Conservation (phyloP, 495 filamentous ascomycete species). For the Evansstolkia leycettana region DNA sequence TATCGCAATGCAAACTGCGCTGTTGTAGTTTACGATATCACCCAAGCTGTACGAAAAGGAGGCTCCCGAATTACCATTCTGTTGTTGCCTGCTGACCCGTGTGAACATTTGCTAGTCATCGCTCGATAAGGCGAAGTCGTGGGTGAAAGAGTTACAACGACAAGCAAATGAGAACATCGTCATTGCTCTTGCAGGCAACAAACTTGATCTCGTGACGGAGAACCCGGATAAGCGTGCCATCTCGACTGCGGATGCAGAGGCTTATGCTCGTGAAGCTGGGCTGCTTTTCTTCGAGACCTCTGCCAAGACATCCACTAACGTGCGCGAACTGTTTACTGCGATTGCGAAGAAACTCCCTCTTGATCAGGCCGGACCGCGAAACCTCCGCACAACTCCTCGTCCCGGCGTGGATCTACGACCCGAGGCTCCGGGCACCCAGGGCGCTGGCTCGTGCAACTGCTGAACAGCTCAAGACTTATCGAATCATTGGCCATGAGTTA, state of each 20-base stretch:
- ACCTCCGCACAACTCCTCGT: conserved; percentile 60
- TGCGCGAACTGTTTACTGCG: conserved; percentile 90
- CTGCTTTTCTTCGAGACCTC: conserved; percentile 96
- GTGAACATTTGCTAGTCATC: conserved; percentile 51
- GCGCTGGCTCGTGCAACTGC: conserved; percentile 63
- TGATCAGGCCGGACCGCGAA: conserved; percentile 83
- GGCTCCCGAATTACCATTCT: background rate
- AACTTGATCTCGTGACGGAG: conserved; percentile 83
- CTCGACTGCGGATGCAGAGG: conserved; percentile 75
- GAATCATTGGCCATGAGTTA: too few relatives aligned
- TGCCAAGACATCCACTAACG: conserved; percentile 92
- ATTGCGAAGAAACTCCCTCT: conserved; percentile 96
- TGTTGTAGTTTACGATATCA: conserved; percentile 98
- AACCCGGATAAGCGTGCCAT: conserved; percentile 91
- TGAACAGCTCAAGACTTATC: conserved; percentile 20
- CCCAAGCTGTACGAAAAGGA: conserved; percentile 71
- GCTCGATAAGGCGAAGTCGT: conserved; percentile 94
- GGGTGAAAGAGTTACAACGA: conserved; percentile 98
- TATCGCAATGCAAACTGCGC: conserved; percentile 98
- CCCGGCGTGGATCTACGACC: conserved; percentile 72
- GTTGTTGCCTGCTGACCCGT: too few relatives aligned
- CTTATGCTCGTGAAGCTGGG: conserved; percentile 85
- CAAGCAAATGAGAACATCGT: conserved; percentile 99
- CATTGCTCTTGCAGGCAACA: conserved; percentile 95
- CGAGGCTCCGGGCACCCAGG: conserved; percentile 64